A percentile compares a stretch with the other conserved stretches of the same genome.
Evolutionary conservation across 2,329 filamentous ascomycete genomes (phyloP).

Genomic region (Dichotomopilus funicola): DNA sequence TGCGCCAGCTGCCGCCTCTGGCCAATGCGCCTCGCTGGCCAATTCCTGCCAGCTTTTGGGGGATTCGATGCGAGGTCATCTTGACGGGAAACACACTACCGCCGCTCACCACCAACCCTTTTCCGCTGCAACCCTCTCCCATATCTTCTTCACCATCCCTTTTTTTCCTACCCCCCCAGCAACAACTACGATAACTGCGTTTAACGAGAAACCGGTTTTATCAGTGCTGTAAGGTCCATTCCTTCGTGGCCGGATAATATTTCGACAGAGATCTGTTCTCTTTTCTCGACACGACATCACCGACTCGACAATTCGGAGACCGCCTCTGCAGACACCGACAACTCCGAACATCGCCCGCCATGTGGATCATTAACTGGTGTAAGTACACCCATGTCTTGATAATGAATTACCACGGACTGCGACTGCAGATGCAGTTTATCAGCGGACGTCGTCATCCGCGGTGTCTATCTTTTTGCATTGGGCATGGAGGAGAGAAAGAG

Average conservation of each 20-base stretch:
- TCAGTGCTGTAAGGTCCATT: background rate
- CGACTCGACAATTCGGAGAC: background rate
- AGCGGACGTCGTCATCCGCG: no score
- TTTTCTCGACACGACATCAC: background rate
- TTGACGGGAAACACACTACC: no score
- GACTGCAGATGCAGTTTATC: background rate
- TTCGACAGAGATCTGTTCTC: background rate
- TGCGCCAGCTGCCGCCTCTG: background rate
- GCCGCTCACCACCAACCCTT: no score
- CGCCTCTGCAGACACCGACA: constrained; percentile 2
- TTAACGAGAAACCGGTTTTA: no score
- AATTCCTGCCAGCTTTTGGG: constrained; percentile 17
- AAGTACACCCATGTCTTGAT: constrained; percentile 35
- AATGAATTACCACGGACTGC: background rate
- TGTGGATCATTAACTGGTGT: constrained; percentile 98
- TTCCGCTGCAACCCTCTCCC: no score
- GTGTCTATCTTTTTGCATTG: background rate
- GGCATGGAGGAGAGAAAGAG: background rate
- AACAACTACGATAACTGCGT: no score
- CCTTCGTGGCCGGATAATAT: background rate
- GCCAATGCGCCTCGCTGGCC: constrained; percentile 18
- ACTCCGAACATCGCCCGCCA: constrained; percentile 36
- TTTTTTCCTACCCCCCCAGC: no score
- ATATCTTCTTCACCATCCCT: no score
- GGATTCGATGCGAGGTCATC: constrained; percentile 2